These are phyloP conservation scores for Heterobasidion parviporum DNA, from an alignment of 1,284 basidiomycete species.

Conservation along the genomic window DNA sequence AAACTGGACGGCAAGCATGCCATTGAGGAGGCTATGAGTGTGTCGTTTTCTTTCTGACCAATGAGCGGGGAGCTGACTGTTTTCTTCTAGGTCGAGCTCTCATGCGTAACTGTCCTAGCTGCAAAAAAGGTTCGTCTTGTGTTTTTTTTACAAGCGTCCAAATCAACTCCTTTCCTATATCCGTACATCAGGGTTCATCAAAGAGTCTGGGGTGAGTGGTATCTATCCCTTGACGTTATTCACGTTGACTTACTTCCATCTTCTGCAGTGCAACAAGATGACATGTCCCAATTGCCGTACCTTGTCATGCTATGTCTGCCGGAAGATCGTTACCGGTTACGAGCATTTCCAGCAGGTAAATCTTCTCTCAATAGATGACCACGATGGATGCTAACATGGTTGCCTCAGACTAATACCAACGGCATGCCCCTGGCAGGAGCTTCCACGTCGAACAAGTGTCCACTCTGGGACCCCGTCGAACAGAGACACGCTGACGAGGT, in stretches of 20 bases:
- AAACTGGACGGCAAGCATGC: conserved; percentile 65
- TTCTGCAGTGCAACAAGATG: conserved; percentile 72
- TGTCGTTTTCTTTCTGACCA: conserved; percentile 13
- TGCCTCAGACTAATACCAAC: conserved; percentile 8
- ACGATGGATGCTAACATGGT: neutral
- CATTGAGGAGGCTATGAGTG: conserved; percentile 88
- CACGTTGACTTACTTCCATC: neutral
- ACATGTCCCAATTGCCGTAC: conserved; percentile 61
- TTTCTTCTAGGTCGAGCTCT: conserved; percentile 55
- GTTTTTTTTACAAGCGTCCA: conserved; percentile 5
- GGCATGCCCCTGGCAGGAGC: conserved; percentile 5
- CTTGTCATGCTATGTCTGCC: conserved; percentile 73
- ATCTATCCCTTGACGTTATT: neutral
- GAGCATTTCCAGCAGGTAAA: conserved; percentile 64
- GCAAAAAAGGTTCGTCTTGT: conserved; percentile 46
- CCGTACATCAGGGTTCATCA: conserved; percentile 55
- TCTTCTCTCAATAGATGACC: conserved; percentile 7
- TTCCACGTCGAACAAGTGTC: conserved; percentile 41
- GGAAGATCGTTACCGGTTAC: conserved; percentile 63
- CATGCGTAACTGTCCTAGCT: conserved; percentile 80
- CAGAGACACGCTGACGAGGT: conserved; percentile 61
- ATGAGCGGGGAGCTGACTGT: conserved; percentile 1
- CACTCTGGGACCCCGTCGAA: conserved; percentile 65
- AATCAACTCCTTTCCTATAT: neutral
- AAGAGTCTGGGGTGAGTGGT: conserved; percentile 56